phyloP scores from a whole-genome alignment of 1,284 basidiomycete genomes.

The Cutaneotrichosporon sp. region DNA sequence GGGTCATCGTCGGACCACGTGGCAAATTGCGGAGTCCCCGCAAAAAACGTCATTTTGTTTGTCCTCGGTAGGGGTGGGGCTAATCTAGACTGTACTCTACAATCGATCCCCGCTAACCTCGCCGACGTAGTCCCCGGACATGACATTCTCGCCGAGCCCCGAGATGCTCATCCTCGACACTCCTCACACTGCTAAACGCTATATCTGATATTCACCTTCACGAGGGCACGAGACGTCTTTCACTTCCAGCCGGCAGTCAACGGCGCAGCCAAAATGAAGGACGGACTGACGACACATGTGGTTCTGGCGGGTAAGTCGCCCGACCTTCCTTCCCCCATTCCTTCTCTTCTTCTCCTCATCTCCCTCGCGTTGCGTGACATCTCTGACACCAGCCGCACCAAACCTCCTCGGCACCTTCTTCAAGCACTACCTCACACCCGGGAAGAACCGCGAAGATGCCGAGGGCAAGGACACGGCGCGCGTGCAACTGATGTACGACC shows the following conservation, averaged over 20 bases:
- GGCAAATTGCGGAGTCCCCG: conserved; percentile 2
- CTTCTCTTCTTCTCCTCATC: not conserved
- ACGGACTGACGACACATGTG: conserved; percentile 7
- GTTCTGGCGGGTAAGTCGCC: not conserved
- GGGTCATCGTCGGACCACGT: conserved; percentile 9
- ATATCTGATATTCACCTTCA: not conserved
- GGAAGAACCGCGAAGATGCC: conserved; percentile 52
- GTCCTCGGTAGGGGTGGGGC: too few species aligned
- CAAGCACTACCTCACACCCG: conserved; percentile 73
- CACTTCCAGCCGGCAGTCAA: too few species aligned
- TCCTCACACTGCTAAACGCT: too few species aligned
- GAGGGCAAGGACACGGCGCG: conserved; percentile 60
- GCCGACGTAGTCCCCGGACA: too few species aligned
- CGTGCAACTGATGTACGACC: conserved; percentile 79
- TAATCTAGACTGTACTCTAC: too few species aligned
- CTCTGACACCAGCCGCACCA: not conserved
- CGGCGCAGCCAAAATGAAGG: conserved; percentile 11
- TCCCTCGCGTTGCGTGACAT: not conserved
- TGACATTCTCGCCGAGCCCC: too few species aligned
- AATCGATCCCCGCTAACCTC: too few species aligned
- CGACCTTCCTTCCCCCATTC: too few species aligned
- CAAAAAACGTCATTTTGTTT: not conserved
- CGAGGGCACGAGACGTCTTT: not conserved
- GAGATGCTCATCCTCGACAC: too few species aligned
- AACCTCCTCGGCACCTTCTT: conserved; percentile 61